Evolutionary conservation across 2,329 filamentous ascomycete species (phyloP), one percentile per base, ranked within the genome.

Genomic region (Botryotinia calthae): DNA sequence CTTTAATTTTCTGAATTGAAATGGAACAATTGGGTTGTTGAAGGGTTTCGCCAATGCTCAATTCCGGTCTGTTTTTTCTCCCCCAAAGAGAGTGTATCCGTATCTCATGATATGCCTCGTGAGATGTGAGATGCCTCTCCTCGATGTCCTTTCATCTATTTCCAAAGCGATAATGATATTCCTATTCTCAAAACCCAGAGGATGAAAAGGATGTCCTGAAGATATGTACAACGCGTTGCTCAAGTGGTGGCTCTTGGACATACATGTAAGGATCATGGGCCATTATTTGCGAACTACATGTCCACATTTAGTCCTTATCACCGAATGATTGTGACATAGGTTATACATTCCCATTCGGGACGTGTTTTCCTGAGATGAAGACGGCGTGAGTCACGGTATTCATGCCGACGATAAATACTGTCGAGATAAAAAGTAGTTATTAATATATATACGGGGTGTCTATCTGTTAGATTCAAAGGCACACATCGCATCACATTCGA

Each of bases 341-440:
- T n/a, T 67, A 22, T 22, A 72, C 62, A 40, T 72, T 59, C 70
- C 70, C 2, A 59, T 58, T 72, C 51, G 56, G 42, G 70, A 9
- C 34, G 28, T 40, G 7, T 58, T 37, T 67, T 72, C 70, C 70
- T 67, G 70, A 51, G 40, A 14, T 69, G 31, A 18, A 28, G n/a
- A 67, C 14, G 31, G 48, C 14, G 40, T 44, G 65, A 67, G 31
- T 59, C 64, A 28, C 14, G 12, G 6, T 22, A 34, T 31, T 25
- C 44, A 64, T 31, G 44, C 12, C 42, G 48, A 62, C 37, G 25
- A 63, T n/a, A 28, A 12, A 67, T 25, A 42, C 48, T 67, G 18
- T 22, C 12, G 64, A 22, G 64, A 40, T 25, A 22, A 67, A 67
- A 65, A 31, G 16, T 20, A 22, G 12, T 31, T 12, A 42, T 54